Conservation (phyloP, 176 grass and related monocot genomes). For the Aechmea fasciata region DNA sequence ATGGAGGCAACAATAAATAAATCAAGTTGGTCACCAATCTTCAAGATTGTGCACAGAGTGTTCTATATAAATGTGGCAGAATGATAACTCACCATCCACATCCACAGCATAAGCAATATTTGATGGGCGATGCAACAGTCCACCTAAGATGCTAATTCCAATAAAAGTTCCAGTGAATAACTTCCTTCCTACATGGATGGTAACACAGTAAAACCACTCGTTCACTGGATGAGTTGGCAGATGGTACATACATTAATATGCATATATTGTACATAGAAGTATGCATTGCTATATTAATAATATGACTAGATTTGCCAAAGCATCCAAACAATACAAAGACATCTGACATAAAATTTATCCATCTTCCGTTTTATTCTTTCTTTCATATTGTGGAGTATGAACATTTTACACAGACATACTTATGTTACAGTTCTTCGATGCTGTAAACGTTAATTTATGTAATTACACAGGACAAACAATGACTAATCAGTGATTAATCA, state of each 20-base stretch:
- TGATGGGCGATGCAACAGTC: conserved; percentile 25
- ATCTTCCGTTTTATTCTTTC: too few species aligned
- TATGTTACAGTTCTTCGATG: too few species aligned
- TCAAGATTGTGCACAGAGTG: neutral
- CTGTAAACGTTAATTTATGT: too few species aligned
- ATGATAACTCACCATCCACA: conserved; percentile 47
- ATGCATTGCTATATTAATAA: neutral
- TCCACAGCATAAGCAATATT: conserved; percentile 33
- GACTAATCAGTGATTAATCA: neutral
- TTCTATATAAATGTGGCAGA: neutral
- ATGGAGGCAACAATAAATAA: neutral
- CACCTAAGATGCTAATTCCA: conserved; percentile 17
- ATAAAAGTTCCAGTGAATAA: conserved; percentile 31
- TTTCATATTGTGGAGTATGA: too few species aligned
- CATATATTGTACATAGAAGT: too few species aligned
- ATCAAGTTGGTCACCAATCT: neutral
- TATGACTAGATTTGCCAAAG: too few species aligned
- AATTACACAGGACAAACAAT: too few species aligned
- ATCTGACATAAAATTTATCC: neutral
- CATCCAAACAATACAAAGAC: neutral
- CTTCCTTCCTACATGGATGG: conserved; percentile 23
- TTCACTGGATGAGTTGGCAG: too few species aligned
- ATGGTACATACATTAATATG: too few species aligned
- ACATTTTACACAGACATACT: too few species aligned
- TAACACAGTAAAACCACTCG: too few species aligned